phyloP scores from a whole-genome alignment of 176 grass and related monocot species.

The Avena atlantica region DNA sequence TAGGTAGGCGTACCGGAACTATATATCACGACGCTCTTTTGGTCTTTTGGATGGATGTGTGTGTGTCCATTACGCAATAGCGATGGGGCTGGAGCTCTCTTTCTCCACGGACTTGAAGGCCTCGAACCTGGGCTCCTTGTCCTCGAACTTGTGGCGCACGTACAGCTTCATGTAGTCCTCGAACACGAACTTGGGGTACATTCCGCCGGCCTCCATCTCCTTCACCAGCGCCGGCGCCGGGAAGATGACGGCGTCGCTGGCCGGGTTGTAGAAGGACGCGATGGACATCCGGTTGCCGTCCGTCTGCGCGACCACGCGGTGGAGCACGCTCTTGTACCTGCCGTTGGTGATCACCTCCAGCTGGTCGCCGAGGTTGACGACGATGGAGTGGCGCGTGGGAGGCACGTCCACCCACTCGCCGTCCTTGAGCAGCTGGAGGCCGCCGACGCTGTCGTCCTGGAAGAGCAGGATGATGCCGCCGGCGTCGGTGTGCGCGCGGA shows the following conservation, averaged over 20 bases:
- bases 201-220: constrained; percentile 14
- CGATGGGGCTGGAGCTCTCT: constrained; percentile 43
- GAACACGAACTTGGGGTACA: constrained; percentile 84
- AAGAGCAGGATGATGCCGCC: constrained; percentile 91
- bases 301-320: constrained; percentile 70
- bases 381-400: constrained; percentile 66
- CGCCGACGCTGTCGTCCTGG: constrained; percentile 74
- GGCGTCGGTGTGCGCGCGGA: constrained; percentile 87
- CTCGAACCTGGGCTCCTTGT: constrained; percentile 81
- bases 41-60: too few relatives aligned
- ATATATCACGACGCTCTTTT: too few relatives aligned
- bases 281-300: constrained; percentile 90
- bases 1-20: too few relatives aligned
- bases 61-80: constrained; percentile 24
- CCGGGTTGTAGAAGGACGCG: constrained; percentile 93
- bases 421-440: constrained; percentile 81
- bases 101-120: constrained; percentile 76
- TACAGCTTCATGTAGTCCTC: constrained; percentile 96
- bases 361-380: constrained; percentile 92
- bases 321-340: constrained; percentile 86
- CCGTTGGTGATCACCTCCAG: constrained; percentile 96
- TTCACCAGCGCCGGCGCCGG: constrained; percentile 69
- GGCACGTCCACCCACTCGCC: constrained; percentile 80
- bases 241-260: constrained; percentile 75
- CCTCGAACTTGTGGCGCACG: constrained; percentile 70